Percentiles rank a stretch among this genome's conserved stretches.
Evolutionary conservation across 2,329 filamentous ascomycete species (phyloP).

Genomic region (Aspergillaceae sp.): DNA sequence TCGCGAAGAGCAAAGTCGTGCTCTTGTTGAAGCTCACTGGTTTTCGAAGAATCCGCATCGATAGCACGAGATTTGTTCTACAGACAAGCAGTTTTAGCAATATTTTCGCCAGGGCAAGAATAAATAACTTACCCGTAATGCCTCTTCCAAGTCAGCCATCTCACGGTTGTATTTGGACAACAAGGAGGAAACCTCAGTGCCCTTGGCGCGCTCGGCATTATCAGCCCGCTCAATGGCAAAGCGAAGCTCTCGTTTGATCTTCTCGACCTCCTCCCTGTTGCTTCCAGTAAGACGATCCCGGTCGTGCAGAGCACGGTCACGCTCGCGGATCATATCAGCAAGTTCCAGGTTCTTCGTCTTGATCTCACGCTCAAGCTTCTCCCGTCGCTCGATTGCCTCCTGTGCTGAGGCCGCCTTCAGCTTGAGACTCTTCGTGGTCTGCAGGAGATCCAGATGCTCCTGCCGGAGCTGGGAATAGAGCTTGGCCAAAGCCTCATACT

Average conservation of each 20-base stretch:
- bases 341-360: constrained; percentile 99
- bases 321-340: constrained; percentile 95
- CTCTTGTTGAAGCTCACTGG: constrained; percentile 73
- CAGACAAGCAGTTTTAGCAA: constrained; percentile 29
- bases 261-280: constrained; percentile 89
- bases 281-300: constrained; percentile 78
- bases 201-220: constrained; percentile 85
- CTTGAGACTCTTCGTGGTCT: constrained; percentile 94
- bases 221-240: constrained; percentile 88
- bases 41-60: constrained; percentile 70
- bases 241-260: constrained; percentile 84
- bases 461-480: constrained; percentile 92
- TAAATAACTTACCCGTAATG: constrained; percentile 48
- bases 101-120: not conserved
- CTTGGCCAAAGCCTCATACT: constrained; percentile 94
- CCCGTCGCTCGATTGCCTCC: constrained; percentile 87
- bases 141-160: constrained; percentile 92
- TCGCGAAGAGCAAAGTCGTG: constrained; percentile 78
- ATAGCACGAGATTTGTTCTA: constrained; percentile 73
- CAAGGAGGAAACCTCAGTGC: constrained; percentile 89
- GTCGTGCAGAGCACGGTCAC: constrained; percentile 87
- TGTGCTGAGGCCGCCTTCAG: constrained; percentile 94
- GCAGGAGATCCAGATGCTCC: constrained; percentile 87
- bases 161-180: constrained; percentile 93
- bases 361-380: constrained; percentile 93